Base-by-base conservation (phyloP, 345 rosid genomes). In the Luvunga scandens region DNA sequence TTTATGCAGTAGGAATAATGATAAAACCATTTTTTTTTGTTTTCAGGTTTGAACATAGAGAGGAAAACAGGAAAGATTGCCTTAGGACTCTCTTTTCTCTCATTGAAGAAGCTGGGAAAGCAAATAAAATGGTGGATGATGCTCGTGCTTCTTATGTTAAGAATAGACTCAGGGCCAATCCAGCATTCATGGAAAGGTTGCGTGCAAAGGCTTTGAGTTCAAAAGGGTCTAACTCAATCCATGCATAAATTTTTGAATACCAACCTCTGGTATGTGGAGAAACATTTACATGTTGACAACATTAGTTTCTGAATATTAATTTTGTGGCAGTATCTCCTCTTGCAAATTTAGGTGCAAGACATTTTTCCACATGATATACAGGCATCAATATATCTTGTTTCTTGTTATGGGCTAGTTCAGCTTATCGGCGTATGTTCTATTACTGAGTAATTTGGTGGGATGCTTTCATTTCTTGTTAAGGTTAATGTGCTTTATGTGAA, bases 21-120 rank as follows among this genome's bases (percentile, higher is more conserved):
- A 8, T 7, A 7, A 10, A 73, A 74, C 5, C 25, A 66, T 38
- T 38, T 8, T 7, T 0, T 38, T 0, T 24, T n/a, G 19, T 80
- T 87, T 68, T 57, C 89, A 94, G 97, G 89, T 96, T 89, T 85
- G 99, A 96, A 84, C 93, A 96, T 63, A 84, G 98, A 45, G 98
- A 96, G 79, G 99, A 96, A 85, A 96, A 96, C 87, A 85, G 98
- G 77, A 96, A 94, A 83, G 99, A 94, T 82, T 96, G 97, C 84
- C 89, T 94, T 33, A 84, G 97, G 84, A 94, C 95, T 36, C 89
- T 96, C 34, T 88, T 86, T 69, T 84, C 93, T 5, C 86, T 96
- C 56, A 83, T 94, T 14, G 99, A 94, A 85, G 98, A 94, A 87
- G 91, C 98, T 12, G 92, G 88, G 10, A 96, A 91, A 83, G 99